These are phyloP conservation scores for Venturia aucupariae DNA, from an alignment of 2,329 filamentous ascomycete species.

Conservation along the genomic window DNA sequence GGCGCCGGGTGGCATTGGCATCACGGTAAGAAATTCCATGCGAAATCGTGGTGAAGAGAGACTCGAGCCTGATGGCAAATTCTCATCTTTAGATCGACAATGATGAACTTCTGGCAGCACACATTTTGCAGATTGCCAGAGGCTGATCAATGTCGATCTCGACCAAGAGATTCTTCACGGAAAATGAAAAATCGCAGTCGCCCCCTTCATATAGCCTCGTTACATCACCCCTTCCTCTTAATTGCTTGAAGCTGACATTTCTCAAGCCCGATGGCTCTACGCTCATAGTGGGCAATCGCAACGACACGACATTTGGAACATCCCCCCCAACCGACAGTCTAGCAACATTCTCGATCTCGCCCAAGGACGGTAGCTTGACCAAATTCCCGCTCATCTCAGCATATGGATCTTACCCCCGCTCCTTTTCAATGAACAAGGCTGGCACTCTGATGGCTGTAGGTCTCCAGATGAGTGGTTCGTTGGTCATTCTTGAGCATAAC, in stretches of 20 bases:
- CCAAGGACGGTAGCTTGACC: slow-evolving; percentile 45
- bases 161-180: background rate
- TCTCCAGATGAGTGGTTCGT: slow-evolving; percentile 51
- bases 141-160: background rate
- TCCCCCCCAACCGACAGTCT: slow-evolving; percentile 47
- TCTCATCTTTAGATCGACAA: background rate
- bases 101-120: background rate
- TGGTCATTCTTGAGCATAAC: slow-evolving; percentile 55
- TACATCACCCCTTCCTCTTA: background rate
- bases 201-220: background rate
- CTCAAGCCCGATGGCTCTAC: slow-evolving; percentile 21
- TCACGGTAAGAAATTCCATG: slow-evolving; percentile 4
- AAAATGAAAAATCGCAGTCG: background rate
- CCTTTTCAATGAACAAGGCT: slow-evolving; percentile 56
- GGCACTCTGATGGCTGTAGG: slow-evolving; percentile 58
- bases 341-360: slow-evolving; percentile 41
- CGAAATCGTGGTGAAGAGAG: background rate
- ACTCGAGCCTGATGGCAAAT: background rate
- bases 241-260: background rate
- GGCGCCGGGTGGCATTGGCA: slow-evolving; percentile 1
- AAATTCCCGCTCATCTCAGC: slow-evolving; percentile 52
- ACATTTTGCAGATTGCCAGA: too few species aligned
- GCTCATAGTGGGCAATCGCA: slow-evolving; percentile 59
- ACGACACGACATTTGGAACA: slow-evolving; percentile 45
- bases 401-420: slow-evolving; percentile 56